Evolutionary conservation across 306 rosid species (phyloP).

Genomic region (Vigna angularis): DNA sequence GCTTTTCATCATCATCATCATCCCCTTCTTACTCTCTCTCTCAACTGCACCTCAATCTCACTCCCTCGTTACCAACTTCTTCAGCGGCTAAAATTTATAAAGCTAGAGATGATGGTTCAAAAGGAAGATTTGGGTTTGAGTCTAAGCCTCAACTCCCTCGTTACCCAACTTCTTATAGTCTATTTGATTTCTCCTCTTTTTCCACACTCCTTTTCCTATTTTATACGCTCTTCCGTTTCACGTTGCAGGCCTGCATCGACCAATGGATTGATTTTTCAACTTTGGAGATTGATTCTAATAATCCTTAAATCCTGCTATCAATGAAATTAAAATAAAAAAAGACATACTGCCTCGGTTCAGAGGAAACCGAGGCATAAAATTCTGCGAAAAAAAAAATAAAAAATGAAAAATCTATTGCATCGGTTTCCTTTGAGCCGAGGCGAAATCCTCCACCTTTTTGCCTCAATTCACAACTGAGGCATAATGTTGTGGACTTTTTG

Average conservation of each 20-base stretch:
- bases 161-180: no score
- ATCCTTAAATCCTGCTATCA: no score
- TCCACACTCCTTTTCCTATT: not conserved
- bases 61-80: not conserved
- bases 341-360: no score
- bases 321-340: no score
- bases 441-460: no score
- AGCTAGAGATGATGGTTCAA: constrained; percentile 48
- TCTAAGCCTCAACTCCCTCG: constrained; percentile 63
- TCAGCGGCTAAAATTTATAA: not conserved
- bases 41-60: not conserved
- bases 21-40: not conserved
- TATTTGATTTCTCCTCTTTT: not conserved
- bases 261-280: constrained; percentile 93
- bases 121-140: constrained; percentile 80
- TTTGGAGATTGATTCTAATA: constrained; percentile 69
- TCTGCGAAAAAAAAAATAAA: no score
- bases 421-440: no score
- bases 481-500: no score
- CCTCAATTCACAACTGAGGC: no score
- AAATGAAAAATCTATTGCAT: no score
- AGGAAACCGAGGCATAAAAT: no score
- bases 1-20: not conserved
- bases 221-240: not conserved
- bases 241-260: constrained; percentile 71